phyloP scores from a whole-genome alignment of 768 basidiomycete genomes.

The Russula vinacea region DNA sequence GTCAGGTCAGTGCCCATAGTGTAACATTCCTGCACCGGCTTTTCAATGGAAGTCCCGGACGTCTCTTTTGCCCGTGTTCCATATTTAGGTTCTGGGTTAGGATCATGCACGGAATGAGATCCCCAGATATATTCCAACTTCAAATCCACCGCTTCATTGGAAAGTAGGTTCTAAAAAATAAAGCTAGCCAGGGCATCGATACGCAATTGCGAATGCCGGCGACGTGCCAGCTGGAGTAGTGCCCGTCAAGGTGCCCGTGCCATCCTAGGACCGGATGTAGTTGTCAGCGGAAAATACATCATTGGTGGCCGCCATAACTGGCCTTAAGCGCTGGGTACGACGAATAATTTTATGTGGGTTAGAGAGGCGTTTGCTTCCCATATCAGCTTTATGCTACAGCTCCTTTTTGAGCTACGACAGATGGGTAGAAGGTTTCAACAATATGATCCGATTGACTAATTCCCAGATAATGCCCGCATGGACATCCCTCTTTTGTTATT shows the following conservation, averaged over 20 bases:
- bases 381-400: neutral
- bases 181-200: neutral
- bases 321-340: neutral
- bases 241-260: no score
- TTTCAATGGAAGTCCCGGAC: neutral
- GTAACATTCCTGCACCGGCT: no score
- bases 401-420: neutral
- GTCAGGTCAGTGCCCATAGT: neutral
- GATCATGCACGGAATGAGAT: neutral
- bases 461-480: neutral
- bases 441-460: neutral
- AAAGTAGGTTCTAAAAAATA: neutral
- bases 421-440: neutral
- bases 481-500: slow-evolving; percentile 7
- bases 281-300: neutral
- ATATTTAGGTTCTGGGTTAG: no score
- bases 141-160: neutral
- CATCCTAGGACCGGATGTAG: neutral
- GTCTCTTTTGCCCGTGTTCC: neutral
- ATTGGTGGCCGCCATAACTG: neutral
- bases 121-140: neutral
- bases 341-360: neutral
- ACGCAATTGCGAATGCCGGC: neutral
- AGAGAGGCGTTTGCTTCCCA: neutral
- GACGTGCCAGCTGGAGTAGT: slow-evolving; percentile 5